These are phyloP conservation scores for Brassica juncea DNA, from an alignment of 345 rosid genomes.

Conservation along the genomic window DNA sequence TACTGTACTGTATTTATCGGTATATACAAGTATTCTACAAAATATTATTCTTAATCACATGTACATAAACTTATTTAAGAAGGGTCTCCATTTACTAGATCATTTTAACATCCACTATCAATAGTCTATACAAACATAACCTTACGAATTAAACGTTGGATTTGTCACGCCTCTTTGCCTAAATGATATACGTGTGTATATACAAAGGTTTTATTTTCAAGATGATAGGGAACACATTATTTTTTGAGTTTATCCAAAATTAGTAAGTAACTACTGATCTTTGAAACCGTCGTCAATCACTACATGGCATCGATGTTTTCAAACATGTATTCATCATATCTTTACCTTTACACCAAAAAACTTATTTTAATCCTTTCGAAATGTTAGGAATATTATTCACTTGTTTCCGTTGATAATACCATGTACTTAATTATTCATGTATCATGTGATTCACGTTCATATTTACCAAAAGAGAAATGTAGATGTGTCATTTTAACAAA, in stretches of 20 bases:
- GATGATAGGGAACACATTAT: neutral
- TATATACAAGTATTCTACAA: too few relatives aligned
- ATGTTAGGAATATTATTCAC: constrained; percentile 6
- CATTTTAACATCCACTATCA: constrained; percentile 9
- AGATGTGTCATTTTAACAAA: constrained; percentile 10
- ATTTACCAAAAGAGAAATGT: constrained; percentile 7
- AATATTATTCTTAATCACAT: too few relatives aligned
- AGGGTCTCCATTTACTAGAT: neutral
- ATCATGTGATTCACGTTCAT: constrained; percentile 14
- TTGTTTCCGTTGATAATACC: neutral
- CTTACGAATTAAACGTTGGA: constrained; percentile 23
- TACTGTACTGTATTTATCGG: neutral
- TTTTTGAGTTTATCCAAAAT: neutral
- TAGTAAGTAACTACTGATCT: constrained; percentile 1
- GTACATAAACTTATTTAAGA: neutral
- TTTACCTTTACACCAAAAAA: neutral
- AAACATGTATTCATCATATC: neutral
- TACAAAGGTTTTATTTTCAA: neutral
- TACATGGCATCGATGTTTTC: constrained; percentile 2
- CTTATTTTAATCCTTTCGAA: neutral
- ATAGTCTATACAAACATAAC: neutral
- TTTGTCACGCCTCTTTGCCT: neutral
- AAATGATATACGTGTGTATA: neutral
- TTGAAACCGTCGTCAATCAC: constrained; percentile 10
- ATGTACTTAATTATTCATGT: constrained; percentile 15